Percentiles rank a stretch among this genome's conserved stretches.
Evolutionary conservation across 2,329 filamentous ascomycete genomes (phyloP).

Genomic region (Aspergillus neotritici): DNA sequence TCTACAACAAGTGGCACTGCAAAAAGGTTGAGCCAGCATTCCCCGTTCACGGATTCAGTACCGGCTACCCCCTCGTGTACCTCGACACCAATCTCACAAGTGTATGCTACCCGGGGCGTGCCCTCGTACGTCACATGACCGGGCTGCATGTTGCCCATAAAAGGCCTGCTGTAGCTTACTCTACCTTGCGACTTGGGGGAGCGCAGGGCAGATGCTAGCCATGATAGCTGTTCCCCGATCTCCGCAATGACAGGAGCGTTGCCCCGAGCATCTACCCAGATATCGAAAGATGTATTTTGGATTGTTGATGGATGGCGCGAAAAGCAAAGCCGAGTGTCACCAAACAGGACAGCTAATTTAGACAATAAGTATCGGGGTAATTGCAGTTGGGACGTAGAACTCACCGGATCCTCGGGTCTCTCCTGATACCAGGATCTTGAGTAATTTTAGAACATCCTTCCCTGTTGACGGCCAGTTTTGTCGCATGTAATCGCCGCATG

Average conservation of each 20-base stretch:
- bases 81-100: not conserved
- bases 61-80: not conserved
- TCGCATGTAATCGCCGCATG: not conserved
- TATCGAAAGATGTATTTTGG: no score
- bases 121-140: not conserved
- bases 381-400: no score
- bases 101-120: not conserved
- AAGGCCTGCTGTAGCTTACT: not conserved
- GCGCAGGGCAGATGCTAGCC: constrained; percentile 1
- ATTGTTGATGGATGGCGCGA: no score
- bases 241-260: constrained; percentile 2
- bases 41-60: not conserved
- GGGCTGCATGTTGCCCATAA: not conserved
- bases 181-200: not conserved
- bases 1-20: constrained; percentile 2
- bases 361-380: no score
- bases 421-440: not conserved
- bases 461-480: constrained; percentile 1
- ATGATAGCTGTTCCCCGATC: constrained; percentile 5
- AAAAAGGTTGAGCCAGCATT: constrained; percentile 3
- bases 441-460: not conserved
- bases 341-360: no score
- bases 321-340: no score
- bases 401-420: not conserved
- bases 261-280: not conserved